These are phyloP conservation scores for Crithidia bombi DNA, from an alignment of 208 protist genomes.

Conservation along the genomic window DNA sequence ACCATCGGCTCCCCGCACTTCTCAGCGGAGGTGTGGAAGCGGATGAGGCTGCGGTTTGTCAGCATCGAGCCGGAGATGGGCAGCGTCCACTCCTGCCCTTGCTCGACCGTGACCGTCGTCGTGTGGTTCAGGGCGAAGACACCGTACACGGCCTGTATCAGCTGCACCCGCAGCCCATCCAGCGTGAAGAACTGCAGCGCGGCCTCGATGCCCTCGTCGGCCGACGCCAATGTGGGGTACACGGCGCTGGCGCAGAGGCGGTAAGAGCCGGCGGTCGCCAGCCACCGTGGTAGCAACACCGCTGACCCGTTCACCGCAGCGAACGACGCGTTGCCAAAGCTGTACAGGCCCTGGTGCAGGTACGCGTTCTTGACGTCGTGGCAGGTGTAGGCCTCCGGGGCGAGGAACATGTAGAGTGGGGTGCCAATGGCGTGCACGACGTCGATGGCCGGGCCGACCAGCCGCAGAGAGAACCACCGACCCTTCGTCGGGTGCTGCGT, in stretches of 20 bases:
- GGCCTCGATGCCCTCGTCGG: constrained; percentile 50
- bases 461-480: constrained; percentile 57
- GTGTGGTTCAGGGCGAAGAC: constrained; percentile 70
- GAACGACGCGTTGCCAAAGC: constrained; percentile 45
- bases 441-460: constrained; percentile 63
- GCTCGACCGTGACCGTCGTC: constrained; percentile 60
- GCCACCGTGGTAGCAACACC: constrained; percentile 55
- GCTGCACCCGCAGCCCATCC: constrained; percentile 43
- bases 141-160: constrained; percentile 57
- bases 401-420: constrained; percentile 71
- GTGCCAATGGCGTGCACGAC: constrained; percentile 50
- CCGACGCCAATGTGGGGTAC: constrained; percentile 39
- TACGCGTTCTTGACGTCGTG: constrained; percentile 53
- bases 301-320: constrained; percentile 55
- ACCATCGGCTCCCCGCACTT: constrained; percentile 55
- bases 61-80: constrained; percentile 63
- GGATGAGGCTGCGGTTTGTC: constrained; percentile 55
- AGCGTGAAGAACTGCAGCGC: constrained; percentile 67
- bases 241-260: constrained; percentile 68
- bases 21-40: constrained; percentile 39
- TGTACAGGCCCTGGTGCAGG: constrained; percentile 34
- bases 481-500: constrained; percentile 53
- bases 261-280: constrained; percentile 50
- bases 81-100: constrained; percentile 73
- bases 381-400: constrained; percentile 46